A percentile compares a stretch with the other conserved stretches of the same genome.
Evolutionary conservation across 2,329 filamentous ascomycete genomes (phyloP).

Genomic region (Cladosporium austrohemisphaericum): DNA sequence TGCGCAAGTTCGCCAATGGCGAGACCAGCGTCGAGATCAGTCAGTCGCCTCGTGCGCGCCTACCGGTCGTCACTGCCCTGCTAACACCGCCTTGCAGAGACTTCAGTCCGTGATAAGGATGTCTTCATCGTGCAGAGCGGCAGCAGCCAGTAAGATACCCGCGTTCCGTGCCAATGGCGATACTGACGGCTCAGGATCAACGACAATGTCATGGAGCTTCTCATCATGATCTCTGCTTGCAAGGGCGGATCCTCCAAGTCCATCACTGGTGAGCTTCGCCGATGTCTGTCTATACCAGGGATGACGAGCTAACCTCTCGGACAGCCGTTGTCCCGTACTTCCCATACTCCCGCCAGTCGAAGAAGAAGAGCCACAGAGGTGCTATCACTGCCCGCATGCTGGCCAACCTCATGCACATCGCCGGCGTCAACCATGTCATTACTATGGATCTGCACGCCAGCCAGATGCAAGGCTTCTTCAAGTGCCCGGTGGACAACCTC

Average conservation of each 20-base stretch:
- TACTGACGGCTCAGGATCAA: slow-evolving; percentile 62
- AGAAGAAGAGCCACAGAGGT: slow-evolving; percentile 96
- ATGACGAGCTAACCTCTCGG: slow-evolving; percentile 1
- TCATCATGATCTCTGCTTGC: slow-evolving; percentile 99
- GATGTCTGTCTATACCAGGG: slow-evolving; percentile 7
- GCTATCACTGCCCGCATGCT: slow-evolving; percentile 97
- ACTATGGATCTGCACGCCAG: slow-evolving; percentile 87
- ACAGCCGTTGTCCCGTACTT: slow-evolving; percentile 88
- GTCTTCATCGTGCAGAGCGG: slow-evolving; percentile 98
- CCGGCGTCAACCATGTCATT: slow-evolving; percentile 94
- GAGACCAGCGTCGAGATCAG: slow-evolving; percentile 67
- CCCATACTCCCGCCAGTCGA: slow-evolving; percentile 98
- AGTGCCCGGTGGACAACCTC: slow-evolving; percentile 94
- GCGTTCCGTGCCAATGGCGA: slow-evolving; percentile 10
- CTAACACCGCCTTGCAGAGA: slow-evolving; percentile 37
- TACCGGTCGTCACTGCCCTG: slow-evolving; percentile 9
- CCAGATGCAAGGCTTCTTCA: slow-evolving; percentile 99
- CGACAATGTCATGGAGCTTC: slow-evolving; percentile 97
- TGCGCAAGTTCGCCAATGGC: slow-evolving; percentile 66
- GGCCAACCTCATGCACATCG: slow-evolving; percentile 87
- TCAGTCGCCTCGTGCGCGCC: slow-evolving; percentile 27
- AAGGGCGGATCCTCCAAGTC: slow-evolving; percentile 96
- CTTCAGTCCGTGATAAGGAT: slow-evolving; percentile 89
- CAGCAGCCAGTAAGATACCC: slow-evolving; percentile 61
- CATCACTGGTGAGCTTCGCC: slow-evolving; percentile 70